Conservation (phyloP, 73 alveolate genomes). For the Stentor coeruleus region DNA sequence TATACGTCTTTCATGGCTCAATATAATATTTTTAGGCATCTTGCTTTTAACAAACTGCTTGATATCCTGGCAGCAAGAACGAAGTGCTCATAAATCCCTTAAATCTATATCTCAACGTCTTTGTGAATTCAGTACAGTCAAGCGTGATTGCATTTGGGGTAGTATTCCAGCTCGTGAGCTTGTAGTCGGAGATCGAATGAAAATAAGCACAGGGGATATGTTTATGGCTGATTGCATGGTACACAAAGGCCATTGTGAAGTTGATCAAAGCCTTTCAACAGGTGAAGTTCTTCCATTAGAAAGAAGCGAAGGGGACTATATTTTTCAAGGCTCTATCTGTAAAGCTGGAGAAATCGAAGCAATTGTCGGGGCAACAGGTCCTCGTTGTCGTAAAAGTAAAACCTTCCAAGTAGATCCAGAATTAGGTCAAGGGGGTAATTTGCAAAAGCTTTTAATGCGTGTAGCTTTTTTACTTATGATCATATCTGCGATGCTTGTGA, state of each 20-base stretch:
- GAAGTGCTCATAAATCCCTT: conserved; percentile 21
- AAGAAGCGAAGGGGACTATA: conserved; percentile 16
- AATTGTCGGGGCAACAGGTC: conserved; percentile 25
- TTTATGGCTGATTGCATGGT: conserved; percentile 40
- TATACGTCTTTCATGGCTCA: conserved; percentile 9
- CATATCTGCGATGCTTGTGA: conserved; percentile 1
- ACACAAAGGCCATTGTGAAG: conserved; percentile 22
- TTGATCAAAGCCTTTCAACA: conserved; percentile 1
- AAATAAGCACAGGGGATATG: conserved; percentile 35
- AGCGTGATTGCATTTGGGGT: conserved; percentile 15
- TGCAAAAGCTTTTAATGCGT: neutral
- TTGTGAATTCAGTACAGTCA: conserved; percentile 12
- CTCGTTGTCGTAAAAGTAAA: neutral
- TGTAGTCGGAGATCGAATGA: conserved; percentile 43
- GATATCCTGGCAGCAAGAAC: conserved; percentile 18
- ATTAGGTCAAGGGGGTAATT: conserved; percentile 25
- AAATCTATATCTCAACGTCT: neutral
- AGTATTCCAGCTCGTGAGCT: conserved; percentile 34
- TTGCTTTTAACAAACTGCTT: conserved; percentile 11
- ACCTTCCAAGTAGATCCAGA: neutral
- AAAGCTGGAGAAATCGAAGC: conserved; percentile 19
- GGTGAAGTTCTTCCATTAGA: conserved; percentile 25
- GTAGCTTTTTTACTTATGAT: conserved; percentile 3
- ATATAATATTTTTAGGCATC: neutral
- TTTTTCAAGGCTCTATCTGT: conserved; percentile 28